phyloP scores from a whole-genome alignment of 176 grass and related monocot species.

The Saccharum spontaneum region DNA sequence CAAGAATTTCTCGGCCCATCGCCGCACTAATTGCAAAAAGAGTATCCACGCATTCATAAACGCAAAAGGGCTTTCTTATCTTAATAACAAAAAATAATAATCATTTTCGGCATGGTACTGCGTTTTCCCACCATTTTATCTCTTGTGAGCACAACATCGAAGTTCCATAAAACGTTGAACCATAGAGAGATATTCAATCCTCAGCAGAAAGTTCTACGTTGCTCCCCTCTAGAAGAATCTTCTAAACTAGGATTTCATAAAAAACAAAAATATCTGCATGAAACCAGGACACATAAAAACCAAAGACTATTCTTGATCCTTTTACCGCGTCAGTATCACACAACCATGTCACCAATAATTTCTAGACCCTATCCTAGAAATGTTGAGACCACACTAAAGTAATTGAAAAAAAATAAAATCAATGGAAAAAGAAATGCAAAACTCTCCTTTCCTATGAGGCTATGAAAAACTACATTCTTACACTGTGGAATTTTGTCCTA shows the following conservation, averaged over 20 bases:
- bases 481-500: background rate
- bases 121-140: too few species aligned
- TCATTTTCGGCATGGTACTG: too few species aligned
- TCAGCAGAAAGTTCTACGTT: too few species aligned
- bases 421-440: background rate
- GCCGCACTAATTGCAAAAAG: too few species aligned
- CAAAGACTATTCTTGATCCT: background rate
- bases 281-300: background rate
- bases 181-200: too few species aligned
- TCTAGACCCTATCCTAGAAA: background rate
- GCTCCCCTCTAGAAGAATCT: background rate
- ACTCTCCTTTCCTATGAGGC: too few species aligned
- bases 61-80: too few species aligned
- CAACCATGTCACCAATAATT: too few species aligned
- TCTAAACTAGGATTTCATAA: background rate
- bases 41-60: too few species aligned
- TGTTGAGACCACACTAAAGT: background rate
- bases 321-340: background rate
- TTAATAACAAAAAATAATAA: too few species aligned
- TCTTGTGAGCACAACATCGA: too few species aligned
- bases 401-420: background rate
- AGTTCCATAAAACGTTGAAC: too few species aligned
- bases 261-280: background rate
- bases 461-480: background rate
- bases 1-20: background rate